These are phyloP conservation scores for Babesia ovata DNA, from an alignment of 169 alveolate genomes.

Conservation along the genomic window DNA sequence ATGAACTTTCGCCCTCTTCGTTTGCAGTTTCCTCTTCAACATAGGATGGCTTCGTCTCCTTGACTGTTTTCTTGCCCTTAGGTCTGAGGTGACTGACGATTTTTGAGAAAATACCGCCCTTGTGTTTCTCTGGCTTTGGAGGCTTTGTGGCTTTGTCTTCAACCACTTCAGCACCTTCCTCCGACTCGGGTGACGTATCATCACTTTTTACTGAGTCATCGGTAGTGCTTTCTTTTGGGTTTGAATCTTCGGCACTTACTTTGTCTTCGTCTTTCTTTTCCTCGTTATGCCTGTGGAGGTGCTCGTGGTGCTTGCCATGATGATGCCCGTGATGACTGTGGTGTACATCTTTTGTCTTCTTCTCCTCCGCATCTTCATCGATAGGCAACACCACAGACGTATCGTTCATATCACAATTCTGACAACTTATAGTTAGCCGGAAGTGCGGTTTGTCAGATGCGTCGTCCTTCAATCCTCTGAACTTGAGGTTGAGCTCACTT, in stretches of 20 bases:
- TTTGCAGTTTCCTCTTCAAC: not conserved
- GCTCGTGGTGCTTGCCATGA: constrained; percentile 5
- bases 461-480: not conserved
- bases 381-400: too few species aligned
- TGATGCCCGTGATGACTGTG: not conserved
- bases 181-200: not conserved
- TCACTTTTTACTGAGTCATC: not conserved
- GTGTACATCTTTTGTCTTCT: too few species aligned
- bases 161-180: not conserved
- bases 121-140: not conserved
- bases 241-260: not conserved
- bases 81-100: not conserved
- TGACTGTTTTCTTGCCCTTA: not conserved
- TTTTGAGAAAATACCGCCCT: too few species aligned
- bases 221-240: too few species aligned
- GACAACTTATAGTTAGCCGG: constrained; percentile 13
- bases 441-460: not conserved
- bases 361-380: too few species aligned
- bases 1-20: not conserved
- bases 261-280: not conserved
- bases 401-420: constrained; percentile 8
- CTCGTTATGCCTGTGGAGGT: constrained; percentile 3
- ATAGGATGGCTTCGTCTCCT: not conserved
- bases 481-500: not conserved
- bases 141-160: not conserved